Percentiles rank a stretch among this genome's conserved stretches.
These are phyloP conservation scores for Lipomyces yamadae DNA, from an alignment of 805 yeast species.

Conservation along the genomic window DNA sequence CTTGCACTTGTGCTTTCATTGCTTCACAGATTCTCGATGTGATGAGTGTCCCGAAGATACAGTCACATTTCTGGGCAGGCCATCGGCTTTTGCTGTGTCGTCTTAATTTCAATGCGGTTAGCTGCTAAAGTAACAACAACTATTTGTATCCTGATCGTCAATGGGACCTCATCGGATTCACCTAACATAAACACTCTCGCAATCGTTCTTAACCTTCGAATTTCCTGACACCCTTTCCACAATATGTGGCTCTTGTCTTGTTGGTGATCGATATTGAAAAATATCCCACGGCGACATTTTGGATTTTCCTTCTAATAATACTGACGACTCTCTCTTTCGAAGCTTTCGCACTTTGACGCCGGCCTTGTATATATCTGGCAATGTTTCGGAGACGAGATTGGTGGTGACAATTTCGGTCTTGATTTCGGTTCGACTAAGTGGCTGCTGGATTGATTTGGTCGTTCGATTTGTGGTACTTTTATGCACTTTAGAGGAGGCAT, in stretches of 20 bases:
- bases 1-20: too few relatives aligned
- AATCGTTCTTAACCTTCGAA: not conserved
- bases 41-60: too few relatives aligned
- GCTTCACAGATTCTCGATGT: too few relatives aligned
- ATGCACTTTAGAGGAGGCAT: not conserved
- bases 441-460: not conserved
- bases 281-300: not conserved
- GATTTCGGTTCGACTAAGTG: not conserved
- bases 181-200: not conserved
- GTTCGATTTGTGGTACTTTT: not conserved
- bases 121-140: not conserved
- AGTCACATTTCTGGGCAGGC: too few relatives aligned
- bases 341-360: not conserved
- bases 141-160: not conserved
- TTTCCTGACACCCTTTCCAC: not conserved
- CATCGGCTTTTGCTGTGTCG: too few relatives aligned
- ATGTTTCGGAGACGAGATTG: not conserved
- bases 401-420: not conserved
- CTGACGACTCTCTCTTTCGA: not conserved
- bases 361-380: not conserved
- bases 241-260: not conserved
- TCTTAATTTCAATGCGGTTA: too few relatives aligned
- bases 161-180: not conserved
- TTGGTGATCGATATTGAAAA: not conserved
- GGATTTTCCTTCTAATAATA: not conserved